Evolutionary conservation across 2,329 filamentous ascomycete genomes (phyloP), one percentile per base, ranked within the genome.

Genomic region (Didymella exigua): DNA sequence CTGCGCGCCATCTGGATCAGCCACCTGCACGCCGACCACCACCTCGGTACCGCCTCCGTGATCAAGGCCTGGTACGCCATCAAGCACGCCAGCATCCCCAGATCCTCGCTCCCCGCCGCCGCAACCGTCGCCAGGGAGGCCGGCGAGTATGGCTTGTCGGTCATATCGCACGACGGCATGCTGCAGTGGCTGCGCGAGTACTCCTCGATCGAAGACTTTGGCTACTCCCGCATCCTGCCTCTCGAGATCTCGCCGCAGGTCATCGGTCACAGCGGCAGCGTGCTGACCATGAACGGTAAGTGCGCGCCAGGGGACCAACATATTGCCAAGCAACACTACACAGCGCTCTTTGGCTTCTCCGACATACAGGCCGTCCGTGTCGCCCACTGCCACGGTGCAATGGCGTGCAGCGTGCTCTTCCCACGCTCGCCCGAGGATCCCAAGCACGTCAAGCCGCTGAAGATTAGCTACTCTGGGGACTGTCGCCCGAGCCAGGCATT

Each of bases 11-110:
- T 99, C 59, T 96, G 91, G 86, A 95, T 99, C 76, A 96, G 91
- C 74, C 95, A 99, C 77, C 80, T 96, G 59, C 95, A 99, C 75
- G 95, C 95, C 4, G 95, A 99, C 76, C 95, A 99, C 76, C 95
- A 98, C 70, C 83, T 99, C 18, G 95, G 95, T 24, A 90, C 87
- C 1, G 82, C 85, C n/a, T 84, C 87, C 5, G 79, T 98, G n/a
- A 85, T 98, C 68, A 87, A 85, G 67, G 90, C 89, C 5, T 96
- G 92, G 90, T 86, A 90, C 61, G 67, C 79, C 49, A 82, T 86
- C 37, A 81, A 81, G 18, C 83, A 85, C 62, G 63, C 66, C 26
- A 58, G 68, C 19, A 58, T 72, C 14, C 75, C 77, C 3, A 62
- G 67, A 2, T 33, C 58, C 26, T 47, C 52, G 14, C 61, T 51